A percentile compares a stretch with the other conserved stretches of the same genome.
Evolutionary conservation across 768 basidiomycete genomes (phyloP).

Genomic region (Kwoniella dendrophila): DNA sequence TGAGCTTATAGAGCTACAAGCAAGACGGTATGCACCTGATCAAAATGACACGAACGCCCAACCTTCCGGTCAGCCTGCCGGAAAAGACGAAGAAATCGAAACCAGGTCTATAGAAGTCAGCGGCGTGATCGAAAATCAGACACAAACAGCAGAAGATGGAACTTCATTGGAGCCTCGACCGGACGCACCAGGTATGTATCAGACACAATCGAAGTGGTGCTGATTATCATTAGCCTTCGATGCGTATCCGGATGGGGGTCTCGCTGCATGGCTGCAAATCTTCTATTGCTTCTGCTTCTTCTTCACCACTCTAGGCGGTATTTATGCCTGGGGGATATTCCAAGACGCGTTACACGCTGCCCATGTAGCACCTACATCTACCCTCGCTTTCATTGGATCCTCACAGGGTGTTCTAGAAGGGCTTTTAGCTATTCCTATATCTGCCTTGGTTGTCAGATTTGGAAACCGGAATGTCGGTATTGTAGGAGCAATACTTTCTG

Average conservation of each 20-base stretch:
- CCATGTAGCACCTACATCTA: slow-evolving; percentile 26
- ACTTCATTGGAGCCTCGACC: not conserved
- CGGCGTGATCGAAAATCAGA: too few relatives aligned
- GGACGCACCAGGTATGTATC: not conserved
- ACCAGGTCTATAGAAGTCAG: too few relatives aligned
- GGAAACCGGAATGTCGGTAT: slow-evolving; percentile 24
- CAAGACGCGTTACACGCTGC: slow-evolving; percentile 7
- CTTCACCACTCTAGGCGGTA: slow-evolving; percentile 7
- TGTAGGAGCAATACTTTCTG: slow-evolving; percentile 17
- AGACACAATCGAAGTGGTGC: not conserved
- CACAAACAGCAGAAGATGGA: too few relatives aligned
- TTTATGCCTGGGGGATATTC: slow-evolving; percentile 9
- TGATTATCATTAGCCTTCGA: not conserved
- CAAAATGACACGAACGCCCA: too few relatives aligned
- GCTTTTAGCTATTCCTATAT: slow-evolving; percentile 28
- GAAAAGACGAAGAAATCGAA: too few relatives aligned
- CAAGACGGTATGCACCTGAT: too few relatives aligned
- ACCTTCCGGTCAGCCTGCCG: too few relatives aligned
- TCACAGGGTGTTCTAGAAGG: slow-evolving; percentile 24
- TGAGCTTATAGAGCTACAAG: too few relatives aligned
- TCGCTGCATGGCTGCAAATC: not conserved
- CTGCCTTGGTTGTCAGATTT: slow-evolving; percentile 21
- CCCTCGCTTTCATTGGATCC: slow-evolving; percentile 41
- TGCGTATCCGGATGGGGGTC: slow-evolving; percentile 6
- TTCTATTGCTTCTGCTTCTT: slow-evolving; percentile 8